Conservation (phyloP, 805 yeast genomes). For the Zygoascus ofunaensis region DNA sequence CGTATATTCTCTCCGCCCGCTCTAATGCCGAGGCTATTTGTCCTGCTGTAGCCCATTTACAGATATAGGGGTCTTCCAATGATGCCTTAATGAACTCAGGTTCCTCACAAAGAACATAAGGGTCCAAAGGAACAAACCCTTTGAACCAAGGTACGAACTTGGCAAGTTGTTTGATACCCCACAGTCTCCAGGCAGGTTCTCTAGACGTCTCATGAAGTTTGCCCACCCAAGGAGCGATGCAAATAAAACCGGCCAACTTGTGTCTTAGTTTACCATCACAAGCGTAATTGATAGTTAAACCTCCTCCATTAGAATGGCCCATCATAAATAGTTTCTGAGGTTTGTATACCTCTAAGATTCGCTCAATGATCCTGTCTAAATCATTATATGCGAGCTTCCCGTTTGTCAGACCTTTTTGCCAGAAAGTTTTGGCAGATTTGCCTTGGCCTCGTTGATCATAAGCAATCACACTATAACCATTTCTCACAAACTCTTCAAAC, state of each 20-base stretch:
- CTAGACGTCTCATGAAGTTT: conserved; percentile 8
- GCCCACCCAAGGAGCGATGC: conserved; percentile 1
- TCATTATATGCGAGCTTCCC: conserved; percentile 26
- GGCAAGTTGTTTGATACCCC: conserved; percentile 19
- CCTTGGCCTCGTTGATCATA: conserved; percentile 36
- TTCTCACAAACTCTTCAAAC: conserved; percentile 22
- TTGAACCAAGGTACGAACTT: conserved; percentile 23
- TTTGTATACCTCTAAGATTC: conserved; percentile 15
- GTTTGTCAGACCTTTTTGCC: conserved; percentile 27
- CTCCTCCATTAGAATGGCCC: conserved; percentile 36
- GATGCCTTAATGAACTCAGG: conserved; percentile 16
- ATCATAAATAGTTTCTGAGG: conserved; percentile 21
- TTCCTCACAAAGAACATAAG: conserved; percentile 23
- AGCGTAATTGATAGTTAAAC: conserved; percentile 29
- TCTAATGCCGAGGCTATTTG: conserved; percentile 27
- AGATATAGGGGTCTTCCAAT: conserved; percentile 22
- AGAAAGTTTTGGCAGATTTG: conserved; percentile 21
- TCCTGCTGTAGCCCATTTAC: conserved; percentile 21
- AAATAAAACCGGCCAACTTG: conserved; percentile 25
- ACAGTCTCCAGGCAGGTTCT: conserved; percentile 3
- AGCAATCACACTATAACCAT: conserved; percentile 28
- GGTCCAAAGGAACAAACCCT: conserved; percentile 19
- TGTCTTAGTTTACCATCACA: conserved; percentile 27
- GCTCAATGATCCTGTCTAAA: conserved; percentile 24
- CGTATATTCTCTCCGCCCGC: conserved; percentile 27